Evolutionary conservation across 805 yeast genomes (phyloP).

Genomic region (Spencermartinsiella europaea): DNA sequence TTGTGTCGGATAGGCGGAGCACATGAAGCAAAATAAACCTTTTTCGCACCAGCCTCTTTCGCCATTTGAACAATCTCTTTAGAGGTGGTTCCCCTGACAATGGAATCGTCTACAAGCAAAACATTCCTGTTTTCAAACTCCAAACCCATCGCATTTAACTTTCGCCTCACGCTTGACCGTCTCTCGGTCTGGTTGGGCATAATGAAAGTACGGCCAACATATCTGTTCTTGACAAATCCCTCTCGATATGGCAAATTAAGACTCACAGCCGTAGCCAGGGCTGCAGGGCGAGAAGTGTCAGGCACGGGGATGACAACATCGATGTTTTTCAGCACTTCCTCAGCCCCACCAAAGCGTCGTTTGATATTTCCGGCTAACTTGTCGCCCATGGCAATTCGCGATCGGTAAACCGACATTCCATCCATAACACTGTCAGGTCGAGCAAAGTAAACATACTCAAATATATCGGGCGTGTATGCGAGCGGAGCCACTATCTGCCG

Average conservation of each 20-base stretch:
- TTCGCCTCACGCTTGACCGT: conserved; percentile 87
- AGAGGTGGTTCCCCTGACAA: conserved; percentile 96
- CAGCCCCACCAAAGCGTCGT: conserved; percentile 38
- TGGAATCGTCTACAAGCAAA: conserved; percentile 90
- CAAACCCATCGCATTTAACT: conserved; percentile 91
- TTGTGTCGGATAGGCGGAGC: conserved; percentile 97
- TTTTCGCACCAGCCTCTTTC: conserved; percentile 94
- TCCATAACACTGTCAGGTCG: conserved; percentile 95
- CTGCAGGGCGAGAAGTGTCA: conserved; percentile 95
- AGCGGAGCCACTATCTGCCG: conserved; percentile 76
- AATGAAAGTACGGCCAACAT: conserved; percentile 95
- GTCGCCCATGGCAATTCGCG: conserved; percentile 90
- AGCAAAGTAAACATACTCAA: conserved; percentile 97
- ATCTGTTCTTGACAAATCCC: conserved; percentile 94
- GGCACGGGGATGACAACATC: conserved; percentile 98
- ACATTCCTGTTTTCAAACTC: conserved; percentile 86
- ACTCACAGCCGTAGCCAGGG: conserved; percentile 82
- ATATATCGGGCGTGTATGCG: conserved; percentile 88
- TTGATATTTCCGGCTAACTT: conserved; percentile 73
- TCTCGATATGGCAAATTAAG: conserved; percentile 84
- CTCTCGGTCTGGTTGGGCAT: conserved; percentile 98
- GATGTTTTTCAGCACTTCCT: conserved; percentile 49
- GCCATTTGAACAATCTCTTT: conserved; percentile 97
- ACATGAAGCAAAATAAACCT: conserved; percentile 94
- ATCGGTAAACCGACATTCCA: conserved; percentile 92